These are phyloP conservation scores for Penicillium nucicola DNA, from an alignment of 495 filamentous ascomycete species.

Conservation along the genomic window DNA sequence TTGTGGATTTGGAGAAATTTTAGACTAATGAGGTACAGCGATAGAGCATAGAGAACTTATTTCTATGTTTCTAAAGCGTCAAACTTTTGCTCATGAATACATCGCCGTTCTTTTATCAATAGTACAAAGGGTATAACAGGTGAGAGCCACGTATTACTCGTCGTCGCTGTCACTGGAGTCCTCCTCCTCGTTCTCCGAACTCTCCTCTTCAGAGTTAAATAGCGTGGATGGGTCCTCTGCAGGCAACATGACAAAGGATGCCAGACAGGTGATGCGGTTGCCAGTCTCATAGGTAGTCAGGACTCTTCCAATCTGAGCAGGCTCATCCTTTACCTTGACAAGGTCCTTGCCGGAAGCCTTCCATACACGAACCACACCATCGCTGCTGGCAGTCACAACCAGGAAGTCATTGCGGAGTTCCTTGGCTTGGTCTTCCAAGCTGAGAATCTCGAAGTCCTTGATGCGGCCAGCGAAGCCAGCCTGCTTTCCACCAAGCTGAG, in stretches of 20 bases:
- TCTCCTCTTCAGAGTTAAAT: conserved; percentile 31
- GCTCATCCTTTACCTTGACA: conserved; percentile 31
- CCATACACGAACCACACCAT: conserved; percentile 80
- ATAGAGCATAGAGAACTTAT: too few species aligned
- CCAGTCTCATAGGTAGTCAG: conserved; percentile 79
- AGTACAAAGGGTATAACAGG: conserved; percentile 28
- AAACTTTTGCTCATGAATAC: conserved; percentile 12
- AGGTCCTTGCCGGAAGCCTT: conserved; percentile 41
- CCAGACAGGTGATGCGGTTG: conserved; percentile 86
- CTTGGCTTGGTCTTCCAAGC: conserved; percentile 32
- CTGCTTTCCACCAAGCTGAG: conserved; percentile 72
- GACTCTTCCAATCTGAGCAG: conserved; percentile 63
- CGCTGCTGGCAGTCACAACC: conserved; percentile 75
- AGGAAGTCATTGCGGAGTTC: conserved; percentile 42
- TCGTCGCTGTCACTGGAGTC: conserved; percentile 49
- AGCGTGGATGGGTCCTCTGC: conserved; percentile 34
- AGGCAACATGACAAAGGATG: conserved; percentile 73
- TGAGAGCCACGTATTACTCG: conserved; percentile 19
- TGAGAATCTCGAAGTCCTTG: conserved; percentile 80
- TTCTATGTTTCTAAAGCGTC: not conserved
- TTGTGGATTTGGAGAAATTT: conserved; percentile 2
- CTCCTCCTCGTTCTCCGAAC: conserved; percentile 38
- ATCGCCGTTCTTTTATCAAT: conserved; percentile 15
- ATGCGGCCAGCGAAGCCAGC: conserved; percentile 66
- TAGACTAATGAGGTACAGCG: not conserved